A percentile compares a stretch with the other conserved stretches of the same genome.
phyloP scores from a whole-genome alignment of 345 rosid species.

The Syzygium jambos region DNA sequence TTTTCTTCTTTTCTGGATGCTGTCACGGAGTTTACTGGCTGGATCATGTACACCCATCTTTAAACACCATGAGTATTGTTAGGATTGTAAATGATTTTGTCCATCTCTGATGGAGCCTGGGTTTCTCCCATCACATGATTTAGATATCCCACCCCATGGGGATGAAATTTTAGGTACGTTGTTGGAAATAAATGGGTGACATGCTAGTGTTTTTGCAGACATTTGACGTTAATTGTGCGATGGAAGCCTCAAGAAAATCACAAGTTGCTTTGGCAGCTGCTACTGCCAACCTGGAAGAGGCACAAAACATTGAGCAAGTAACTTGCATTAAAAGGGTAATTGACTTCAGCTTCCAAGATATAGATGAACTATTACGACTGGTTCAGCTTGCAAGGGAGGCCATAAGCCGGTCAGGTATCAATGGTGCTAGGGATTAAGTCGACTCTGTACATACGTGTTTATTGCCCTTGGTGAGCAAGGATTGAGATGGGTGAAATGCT shows the following conservation, averaged over 20 bases:
- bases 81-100: neutral
- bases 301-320: constrained; percentile 27
- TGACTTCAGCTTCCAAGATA: constrained; percentile 73
- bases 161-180: neutral
- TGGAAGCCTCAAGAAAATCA: constrained; percentile 76
- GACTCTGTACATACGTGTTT: constrained; percentile 2
- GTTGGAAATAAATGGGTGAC: neutral
- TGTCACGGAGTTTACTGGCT: neutral
- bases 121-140: neutral
- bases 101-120: neutral
- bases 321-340: constrained; percentile 44
- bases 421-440: constrained; percentile 34
- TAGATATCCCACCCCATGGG: neutral
- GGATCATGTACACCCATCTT: neutral
- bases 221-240: constrained; percentile 43
- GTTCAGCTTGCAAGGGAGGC: constrained; percentile 55
- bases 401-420: constrained; percentile 25
- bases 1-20: neutral
- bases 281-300: constrained; percentile 24
- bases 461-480: neutral
- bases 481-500: neutral
- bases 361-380: constrained; percentile 44
- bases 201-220: constrained; percentile 43
- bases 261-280: constrained; percentile 42
- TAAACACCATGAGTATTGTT: neutral